A percentile compares a stretch with the other conserved stretches of the same genome.
Evolutionary conservation across 2,329 filamentous ascomycete species (phyloP).

Genomic region (Trichothecium roseum): DNA sequence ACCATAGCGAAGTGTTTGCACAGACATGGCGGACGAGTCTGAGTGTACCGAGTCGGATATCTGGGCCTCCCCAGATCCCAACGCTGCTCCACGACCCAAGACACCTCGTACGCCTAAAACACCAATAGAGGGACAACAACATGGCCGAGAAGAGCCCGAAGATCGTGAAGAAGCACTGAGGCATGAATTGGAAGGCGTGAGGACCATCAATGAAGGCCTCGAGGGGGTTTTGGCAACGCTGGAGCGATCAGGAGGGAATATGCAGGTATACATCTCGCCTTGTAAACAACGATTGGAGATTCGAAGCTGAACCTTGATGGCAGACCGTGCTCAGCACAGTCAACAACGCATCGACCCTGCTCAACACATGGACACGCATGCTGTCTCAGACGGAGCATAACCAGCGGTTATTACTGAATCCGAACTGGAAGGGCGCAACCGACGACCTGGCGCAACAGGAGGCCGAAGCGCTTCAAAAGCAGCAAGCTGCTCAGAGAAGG

Average conservation of each 20-base stretch:
- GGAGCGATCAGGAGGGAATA: conserved; percentile 63
- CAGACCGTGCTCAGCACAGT: conserved; percentile 77
- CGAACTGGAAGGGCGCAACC: conserved; percentile 79
- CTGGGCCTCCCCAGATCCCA: conserved; percentile 32
- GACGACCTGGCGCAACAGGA: conserved; percentile 83
- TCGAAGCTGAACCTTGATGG: conserved; percentile 6
- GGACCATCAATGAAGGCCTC: conserved; percentile 79
- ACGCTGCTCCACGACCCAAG: conserved; percentile 23
- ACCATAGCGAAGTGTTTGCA: neutral
- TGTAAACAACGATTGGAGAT: neutral
- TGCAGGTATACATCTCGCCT: conserved; percentile 51
- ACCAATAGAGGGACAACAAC: conserved; percentile 22
- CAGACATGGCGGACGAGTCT: conserved; percentile 5
- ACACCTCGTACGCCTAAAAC: conserved; percentile 39
- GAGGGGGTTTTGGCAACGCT: conserved; percentile 66
- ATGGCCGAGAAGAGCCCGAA: conserved; percentile 36
- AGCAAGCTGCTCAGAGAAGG: conserved; percentile 67
- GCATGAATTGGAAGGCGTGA: conserved; percentile 72
- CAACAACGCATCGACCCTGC: conserved; percentile 73
- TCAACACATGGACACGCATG: conserved; percentile 94
- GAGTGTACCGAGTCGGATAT: conserved; percentile 38
- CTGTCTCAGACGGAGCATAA: conserved; percentile 97
- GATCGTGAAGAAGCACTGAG: conserved; percentile 66
- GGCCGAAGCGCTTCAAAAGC: conserved; percentile 61
- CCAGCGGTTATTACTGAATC: conserved; percentile 80